Evolutionary conservation across 345 rosid genomes (phyloP).

Genomic region (Eucalyptus pumila): DNA sequence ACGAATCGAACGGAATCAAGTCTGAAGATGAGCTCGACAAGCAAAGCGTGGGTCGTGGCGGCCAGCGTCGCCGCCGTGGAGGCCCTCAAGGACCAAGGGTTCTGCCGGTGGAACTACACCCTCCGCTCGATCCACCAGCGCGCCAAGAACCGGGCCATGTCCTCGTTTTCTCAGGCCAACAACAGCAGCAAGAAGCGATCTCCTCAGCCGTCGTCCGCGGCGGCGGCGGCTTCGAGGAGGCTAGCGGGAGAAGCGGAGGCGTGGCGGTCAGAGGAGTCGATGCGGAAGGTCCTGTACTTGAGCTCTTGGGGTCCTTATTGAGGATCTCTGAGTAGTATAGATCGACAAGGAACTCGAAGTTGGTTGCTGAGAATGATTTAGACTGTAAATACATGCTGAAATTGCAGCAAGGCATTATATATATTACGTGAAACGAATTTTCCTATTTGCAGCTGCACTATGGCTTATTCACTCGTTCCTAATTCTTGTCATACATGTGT

Average conservation of each 20-base stretch:
- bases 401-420: background rate
- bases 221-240: background rate
- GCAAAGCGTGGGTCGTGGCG: slow-evolving; percentile 40
- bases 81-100: slow-evolving; percentile 49
- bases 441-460: background rate
- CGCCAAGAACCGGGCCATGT: slow-evolving; percentile 17
- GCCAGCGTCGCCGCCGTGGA: slow-evolving; percentile 46
- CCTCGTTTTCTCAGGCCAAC: slow-evolving; percentile 20
- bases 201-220: slow-evolving; percentile 9
- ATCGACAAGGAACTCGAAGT: background rate
- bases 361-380: background rate
- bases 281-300: slow-evolving; percentile 7
- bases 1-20: background rate
- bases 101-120: slow-evolving; percentile 46
- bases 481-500: background rate
- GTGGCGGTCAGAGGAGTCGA: slow-evolving; percentile 3
- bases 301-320: slow-evolving; percentile 8
- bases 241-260: background rate
- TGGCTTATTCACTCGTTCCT: background rate
- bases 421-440: background rate
- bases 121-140: slow-evolving; percentile 27
- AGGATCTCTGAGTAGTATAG: background rate
- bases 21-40: slow-evolving; percentile 5
- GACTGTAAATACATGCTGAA: background rate
- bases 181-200: slow-evolving; percentile 9